Percentiles rank a stretch among this genome's conserved stretches.
Evolutionary conservation across 306 rosid genomes (phyloP).

Genomic region (Corylus heterophylla): DNA sequence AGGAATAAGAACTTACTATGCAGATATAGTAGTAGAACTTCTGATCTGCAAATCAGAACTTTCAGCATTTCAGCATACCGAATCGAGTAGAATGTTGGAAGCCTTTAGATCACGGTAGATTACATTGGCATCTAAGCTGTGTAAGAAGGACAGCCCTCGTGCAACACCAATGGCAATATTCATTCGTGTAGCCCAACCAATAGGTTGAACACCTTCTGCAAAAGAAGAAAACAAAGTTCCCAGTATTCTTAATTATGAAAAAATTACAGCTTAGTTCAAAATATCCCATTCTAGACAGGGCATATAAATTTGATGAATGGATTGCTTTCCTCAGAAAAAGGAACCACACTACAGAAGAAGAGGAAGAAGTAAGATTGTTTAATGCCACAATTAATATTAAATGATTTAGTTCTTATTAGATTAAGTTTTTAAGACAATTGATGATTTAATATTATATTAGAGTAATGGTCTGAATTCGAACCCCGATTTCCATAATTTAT

Average conservation of each 20-base stretch:
- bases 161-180: conserved; percentile 74
- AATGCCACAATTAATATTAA: too few species aligned
- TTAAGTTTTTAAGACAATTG: background rate
- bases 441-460: too few species aligned
- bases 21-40: background rate
- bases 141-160: conserved; percentile 75
- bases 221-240: conserved; percentile 11
- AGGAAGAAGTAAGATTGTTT: too few species aligned
- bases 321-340: background rate
- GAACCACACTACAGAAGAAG: background rate
- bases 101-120: conserved; percentile 95
- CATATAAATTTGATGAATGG: background rate
- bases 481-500: too few species aligned
- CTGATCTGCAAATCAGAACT: conserved; percentile 15
- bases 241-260: conserved; percentile 3
- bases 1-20: conserved; percentile 15
- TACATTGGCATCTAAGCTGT: conserved; percentile 68
- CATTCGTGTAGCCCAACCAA: conserved; percentile 71
- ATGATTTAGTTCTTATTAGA: background rate
- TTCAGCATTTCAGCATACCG: conserved; percentile 43
- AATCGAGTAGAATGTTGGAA: conserved; percentile 86
- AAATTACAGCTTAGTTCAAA: conserved; percentile 4
- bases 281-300: background rate
- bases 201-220: conserved; percentile 84
- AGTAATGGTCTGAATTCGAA: too few species aligned